Evolutionary conservation across 75 land plant species (phyloP).

Genomic region (Azolla pinnata): DNA sequence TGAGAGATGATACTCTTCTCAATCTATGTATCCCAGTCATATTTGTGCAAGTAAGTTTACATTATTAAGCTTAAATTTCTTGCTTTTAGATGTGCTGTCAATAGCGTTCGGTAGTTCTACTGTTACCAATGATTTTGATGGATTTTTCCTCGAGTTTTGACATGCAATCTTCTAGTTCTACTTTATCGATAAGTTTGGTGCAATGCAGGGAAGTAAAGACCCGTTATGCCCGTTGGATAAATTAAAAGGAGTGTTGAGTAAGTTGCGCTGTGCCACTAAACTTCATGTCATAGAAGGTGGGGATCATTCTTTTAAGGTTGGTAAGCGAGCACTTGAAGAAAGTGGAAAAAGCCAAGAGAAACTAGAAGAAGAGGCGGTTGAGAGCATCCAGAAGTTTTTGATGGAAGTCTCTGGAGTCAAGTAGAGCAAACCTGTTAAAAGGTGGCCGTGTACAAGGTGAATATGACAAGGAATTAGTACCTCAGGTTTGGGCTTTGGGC

Average conservation of each 20-base stretch:
- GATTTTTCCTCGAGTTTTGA: too few relatives aligned
- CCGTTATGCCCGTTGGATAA: conserved; percentile 57
- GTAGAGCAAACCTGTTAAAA: too few relatives aligned
- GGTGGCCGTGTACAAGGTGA: too few relatives aligned
- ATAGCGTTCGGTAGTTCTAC: too few relatives aligned
- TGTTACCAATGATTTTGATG: too few relatives aligned
- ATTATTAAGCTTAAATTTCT: too few relatives aligned
- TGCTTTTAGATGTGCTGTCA: too few relatives aligned
- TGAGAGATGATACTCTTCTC: conserved; percentile 62
- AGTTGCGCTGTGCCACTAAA: conserved; percentile 41
- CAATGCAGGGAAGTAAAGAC: conserved; percentile 76
- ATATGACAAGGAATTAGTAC: too few relatives aligned
- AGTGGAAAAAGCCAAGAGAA: conserved; percentile 37
- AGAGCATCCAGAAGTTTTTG: conserved; percentile 40
- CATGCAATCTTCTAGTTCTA: too few relatives aligned
- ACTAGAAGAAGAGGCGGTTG: conserved; percentile 42
- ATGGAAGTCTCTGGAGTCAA: too few relatives aligned
- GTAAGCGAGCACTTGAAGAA: conserved; percentile 32
- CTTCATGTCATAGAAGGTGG: conserved; percentile 80
- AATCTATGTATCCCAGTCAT: conserved; percentile 50
- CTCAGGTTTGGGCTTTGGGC: too few relatives aligned
- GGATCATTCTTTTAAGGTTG: conserved; percentile 75
- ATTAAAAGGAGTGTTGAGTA: conserved; percentile 44
- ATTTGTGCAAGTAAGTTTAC: conserved; percentile 61
- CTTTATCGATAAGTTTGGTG: too few relatives aligned